Base-by-base conservation (phyloP, 371 early-diverging fungal genomes). In the Umbelopsis sp. region DNA sequence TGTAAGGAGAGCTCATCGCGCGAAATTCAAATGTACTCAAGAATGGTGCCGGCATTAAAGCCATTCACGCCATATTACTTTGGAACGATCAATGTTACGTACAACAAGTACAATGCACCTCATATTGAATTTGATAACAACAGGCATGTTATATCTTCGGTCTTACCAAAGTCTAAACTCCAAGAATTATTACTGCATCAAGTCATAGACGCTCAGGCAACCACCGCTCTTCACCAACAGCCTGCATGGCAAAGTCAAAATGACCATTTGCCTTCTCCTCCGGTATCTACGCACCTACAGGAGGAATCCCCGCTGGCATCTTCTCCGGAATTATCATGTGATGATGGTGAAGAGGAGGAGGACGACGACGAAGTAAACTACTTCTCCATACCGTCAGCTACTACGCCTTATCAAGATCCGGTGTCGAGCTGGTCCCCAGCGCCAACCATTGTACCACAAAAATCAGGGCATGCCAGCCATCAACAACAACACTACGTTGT, bases 31-130 rank as follows among this genome's bases (percentile, higher is more conserved):
- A 97, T 98, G 76, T 98, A 98, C 77, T 97, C 97, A 68, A 82
- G 86, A 63, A 77, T 97, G 25, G 94, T 93, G 67, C 93, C 95
- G 4, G 88, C 93, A 67, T 80, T 98, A 20, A 77, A 92, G 50
- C 90, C 89, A 4, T 98, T 96, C 74, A 90, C 94, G 18, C 93
- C 97, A 8, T 91, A 90, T 38, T 98, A 96, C 74, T 79, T 96
- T 70, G 98, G 99, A 18, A 91, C 95, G 0, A 82, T 98, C 32
- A 98, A 97, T 73, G 96, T 98, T 65, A 94, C 93, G 3, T 95
- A 93, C 69, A 80, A 86, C 24, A 72, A 75, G 63, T 70, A 76
- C 53, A 69, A 57, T 29, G 22, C 64, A 12, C 41, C 51, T 2
- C 75, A 73, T 7, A 65, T 94, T 18, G 81, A 92, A 11, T 85